Evolutionary conservation across 352 stramenopile species (phyloP), one percentile per base, ranked within the genome.

Genomic region (Pythium monospermum): DNA sequence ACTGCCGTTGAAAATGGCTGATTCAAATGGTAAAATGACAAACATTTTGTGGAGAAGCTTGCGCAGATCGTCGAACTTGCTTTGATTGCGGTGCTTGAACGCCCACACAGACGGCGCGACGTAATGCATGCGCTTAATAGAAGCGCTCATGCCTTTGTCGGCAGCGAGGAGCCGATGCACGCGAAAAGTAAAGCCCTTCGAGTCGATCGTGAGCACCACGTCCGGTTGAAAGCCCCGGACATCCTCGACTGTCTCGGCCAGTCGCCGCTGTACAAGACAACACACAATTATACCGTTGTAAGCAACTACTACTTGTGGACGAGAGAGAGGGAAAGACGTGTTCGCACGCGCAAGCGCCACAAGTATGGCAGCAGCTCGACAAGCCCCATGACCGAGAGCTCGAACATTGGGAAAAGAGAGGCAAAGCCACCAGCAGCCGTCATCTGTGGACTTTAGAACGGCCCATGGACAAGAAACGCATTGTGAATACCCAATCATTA

Each of bases 91-190:
- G 51, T 87, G 68, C 26, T 69, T 75, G 59, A 87, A 91, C 31
- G 80, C 80, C 80, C 80, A 89, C 15, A 81, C 68, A 1, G 80
- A 91, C 11, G 80, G 80, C 28, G 77, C 74, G n/a, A 91, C 80
- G 57, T 85, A 91, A 49, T 91, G 81, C 28, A 80, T 77, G 40
- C 78, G 75, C 52, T 53, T 72, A 15, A 81, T 49, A 1, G 45
- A 42, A 15, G 60, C 22, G 1, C 42, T 16, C 3, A 56, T 56
- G 41, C 56, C 33, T 2, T 45, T 47, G 18, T 71, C 57, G 0
- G 23, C 46, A n/a, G 72, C 58, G 8, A 91, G 48, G 22, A 57
- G 59, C 21, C 71, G 62, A 6, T 86, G 55, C 16, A 88, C 68
- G 28, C 77, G 71, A 50, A 89, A 87, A 8, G 62, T 72, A 54